Conservation (phyloP, 1,139 yeast species). For the Suhomyces maxii region DNA sequence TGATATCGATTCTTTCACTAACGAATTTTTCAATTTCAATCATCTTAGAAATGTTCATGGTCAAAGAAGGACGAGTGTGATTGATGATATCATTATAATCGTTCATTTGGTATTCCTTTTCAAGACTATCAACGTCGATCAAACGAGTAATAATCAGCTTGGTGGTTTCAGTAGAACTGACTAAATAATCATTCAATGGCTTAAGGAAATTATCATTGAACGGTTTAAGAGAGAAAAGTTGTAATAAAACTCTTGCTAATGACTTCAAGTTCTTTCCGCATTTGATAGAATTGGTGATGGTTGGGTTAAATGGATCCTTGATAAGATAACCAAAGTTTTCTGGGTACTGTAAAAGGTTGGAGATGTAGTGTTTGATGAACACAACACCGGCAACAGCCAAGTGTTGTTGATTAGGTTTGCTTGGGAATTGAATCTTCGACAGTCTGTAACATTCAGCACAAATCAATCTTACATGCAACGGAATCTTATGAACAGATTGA, state of each 20-base stretch:
- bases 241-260: slow-evolving; percentile 61
- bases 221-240: slow-evolving; percentile 64
- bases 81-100: slow-evolving; percentile 73
- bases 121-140: slow-evolving; percentile 59
- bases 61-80: slow-evolving; percentile 63
- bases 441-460: slow-evolving; percentile 33
- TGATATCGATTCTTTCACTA: slow-evolving; percentile 49
- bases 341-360: slow-evolving; percentile 68
- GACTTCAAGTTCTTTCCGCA: slow-evolving; percentile 55
- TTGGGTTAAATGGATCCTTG: slow-evolving; percentile 34
- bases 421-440: slow-evolving; percentile 49
- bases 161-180: slow-evolving; percentile 48
- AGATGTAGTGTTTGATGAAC: slow-evolving; percentile 60
- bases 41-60: slow-evolving; percentile 65
- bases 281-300: slow-evolving; percentile 18
- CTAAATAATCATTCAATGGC: slow-evolving; percentile 75
- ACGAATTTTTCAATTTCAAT: slow-evolving; percentile 60
- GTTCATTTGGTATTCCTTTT: slow-evolving; percentile 59
- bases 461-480: slow-evolving; percentile 57
- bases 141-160: slow-evolving; percentile 46
- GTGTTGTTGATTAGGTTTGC: slow-evolving; percentile 52
- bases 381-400: slow-evolving; percentile 70
- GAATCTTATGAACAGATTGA: slow-evolving; percentile 49
- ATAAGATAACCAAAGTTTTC: slow-evolving; percentile 56
- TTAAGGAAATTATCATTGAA: slow-evolving; percentile 74